Conservation (phyloP, 2,329 filamentous ascomycete species). For the Huntiella omanensis region DNA sequence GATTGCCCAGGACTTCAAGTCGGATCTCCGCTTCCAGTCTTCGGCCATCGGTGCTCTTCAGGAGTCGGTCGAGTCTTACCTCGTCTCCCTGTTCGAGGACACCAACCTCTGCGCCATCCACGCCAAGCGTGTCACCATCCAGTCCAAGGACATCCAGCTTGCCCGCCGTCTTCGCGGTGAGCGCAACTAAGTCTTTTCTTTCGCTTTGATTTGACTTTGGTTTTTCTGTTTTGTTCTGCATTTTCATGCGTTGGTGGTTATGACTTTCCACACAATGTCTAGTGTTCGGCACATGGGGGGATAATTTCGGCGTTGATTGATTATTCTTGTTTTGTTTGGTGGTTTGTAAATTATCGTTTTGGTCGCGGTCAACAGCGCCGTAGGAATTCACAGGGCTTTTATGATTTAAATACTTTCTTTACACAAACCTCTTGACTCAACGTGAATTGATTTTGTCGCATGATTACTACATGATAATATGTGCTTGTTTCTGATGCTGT, state of each 20-base stretch:
- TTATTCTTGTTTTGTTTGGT: constrained; percentile 11
- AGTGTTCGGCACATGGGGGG: constrained; percentile 11
- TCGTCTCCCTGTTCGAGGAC: constrained; percentile 95
- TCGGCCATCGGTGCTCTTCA: constrained; percentile 94
- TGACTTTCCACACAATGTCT: constrained; percentile 8
- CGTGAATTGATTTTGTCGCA: neutral
- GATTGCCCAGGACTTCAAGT: constrained; percentile 92
- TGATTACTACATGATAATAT: neutral
- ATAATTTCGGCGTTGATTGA: constrained; percentile 11
- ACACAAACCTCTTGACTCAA: constrained; percentile 1
- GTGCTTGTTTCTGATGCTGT: neutral
- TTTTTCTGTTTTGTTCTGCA: constrained; percentile 1
- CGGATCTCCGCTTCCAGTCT: constrained; percentile 91
- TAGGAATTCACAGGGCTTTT: constrained; percentile 11
- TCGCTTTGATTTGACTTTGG: constrained; percentile 4
- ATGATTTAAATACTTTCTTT: constrained; percentile 3
- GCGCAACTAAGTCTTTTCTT: constrained; percentile 46
- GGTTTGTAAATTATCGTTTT: constrained; percentile 13
- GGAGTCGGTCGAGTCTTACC: constrained; percentile 96
- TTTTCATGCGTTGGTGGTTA: constrained; percentile 7
- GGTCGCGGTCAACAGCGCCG: constrained; percentile 10
- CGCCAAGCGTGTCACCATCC: constrained; percentile 98
- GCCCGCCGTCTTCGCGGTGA: constrained; percentile 88
- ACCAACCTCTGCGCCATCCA: constrained; percentile 98
- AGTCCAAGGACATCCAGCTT: constrained; percentile 92